phyloP scores from a whole-genome alignment of 1,284 basidiomycete species.

The Fomitopsis pinicola region DNA sequence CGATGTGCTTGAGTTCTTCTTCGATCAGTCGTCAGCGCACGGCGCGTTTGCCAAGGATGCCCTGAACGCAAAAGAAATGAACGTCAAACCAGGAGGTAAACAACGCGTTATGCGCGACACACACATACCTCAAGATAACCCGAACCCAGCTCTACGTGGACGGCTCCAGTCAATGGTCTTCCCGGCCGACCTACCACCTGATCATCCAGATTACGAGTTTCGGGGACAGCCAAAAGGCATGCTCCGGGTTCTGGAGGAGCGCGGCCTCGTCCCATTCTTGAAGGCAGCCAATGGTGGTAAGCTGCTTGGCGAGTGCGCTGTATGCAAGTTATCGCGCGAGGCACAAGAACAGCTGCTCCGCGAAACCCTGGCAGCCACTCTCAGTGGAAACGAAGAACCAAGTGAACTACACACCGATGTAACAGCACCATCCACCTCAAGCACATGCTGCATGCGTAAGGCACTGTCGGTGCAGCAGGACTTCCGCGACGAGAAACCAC shows the following conservation, averaged over 20 bases:
- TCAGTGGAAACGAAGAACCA: no score
- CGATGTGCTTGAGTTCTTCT: constrained; percentile 32
- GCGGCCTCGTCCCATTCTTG: neutral
- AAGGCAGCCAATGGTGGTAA: no score
- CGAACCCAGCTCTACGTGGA: constrained; percentile 9
- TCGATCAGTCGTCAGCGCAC: constrained; percentile 36
- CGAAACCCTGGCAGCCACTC: no score
- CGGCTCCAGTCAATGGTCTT: constrained; percentile 29
- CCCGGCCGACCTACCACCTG: constrained; percentile 5
- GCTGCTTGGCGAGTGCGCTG: no score
- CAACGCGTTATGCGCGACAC: constrained; percentile 28
- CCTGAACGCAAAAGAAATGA: constrained; percentile 30
- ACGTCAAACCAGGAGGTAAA: constrained; percentile 33
- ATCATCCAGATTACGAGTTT: constrained; percentile 20
- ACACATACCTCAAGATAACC: constrained; percentile 23
- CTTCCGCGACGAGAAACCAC: constrained; percentile 29
- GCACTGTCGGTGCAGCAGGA: constrained; percentile 30
- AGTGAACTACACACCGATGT: no score
- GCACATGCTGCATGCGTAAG: constrained; percentile 18
- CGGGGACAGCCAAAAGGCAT: constrained; percentile 25
- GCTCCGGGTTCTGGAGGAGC: neutral
- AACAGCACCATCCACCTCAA: neutral
- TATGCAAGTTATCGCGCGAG: no score
- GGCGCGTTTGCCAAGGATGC: constrained; percentile 34
- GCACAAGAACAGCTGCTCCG: no score